Conservation (phyloP, 495 filamentous ascomycete species). For the Saxispiralis lemnorum region DNA sequence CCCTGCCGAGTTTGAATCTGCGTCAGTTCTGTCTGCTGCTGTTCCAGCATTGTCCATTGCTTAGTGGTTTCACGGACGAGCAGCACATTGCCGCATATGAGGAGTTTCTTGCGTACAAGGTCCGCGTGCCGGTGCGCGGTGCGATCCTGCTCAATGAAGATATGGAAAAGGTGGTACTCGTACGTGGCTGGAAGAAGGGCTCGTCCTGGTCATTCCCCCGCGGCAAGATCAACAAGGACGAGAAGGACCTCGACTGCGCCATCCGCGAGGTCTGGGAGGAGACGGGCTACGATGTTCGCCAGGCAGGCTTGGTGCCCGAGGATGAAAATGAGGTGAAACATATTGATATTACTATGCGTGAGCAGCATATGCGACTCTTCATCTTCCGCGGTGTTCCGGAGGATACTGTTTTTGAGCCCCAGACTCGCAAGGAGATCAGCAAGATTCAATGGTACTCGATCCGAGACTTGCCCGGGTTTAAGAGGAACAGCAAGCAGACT, state of each 20-base stretch:
- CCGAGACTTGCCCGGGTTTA: constrained; percentile 67
- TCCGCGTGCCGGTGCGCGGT: constrained; percentile 77
- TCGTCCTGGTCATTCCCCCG: constrained; percentile 92
- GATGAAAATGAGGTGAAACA: constrained; percentile 50
- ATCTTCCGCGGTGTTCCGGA: constrained; percentile 74
- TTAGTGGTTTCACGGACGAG: constrained; percentile 60
- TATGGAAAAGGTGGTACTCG: constrained; percentile 81
- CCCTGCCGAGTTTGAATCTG: constrained; percentile 65
- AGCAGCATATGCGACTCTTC: constrained; percentile 82
- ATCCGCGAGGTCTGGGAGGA: constrained; percentile 90
- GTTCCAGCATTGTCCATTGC: constrained; percentile 79
- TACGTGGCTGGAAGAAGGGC: constrained; percentile 94
- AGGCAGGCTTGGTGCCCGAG: constrained; percentile 50
- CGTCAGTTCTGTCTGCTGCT: constrained; percentile 70
- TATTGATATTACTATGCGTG: constrained; percentile 73
- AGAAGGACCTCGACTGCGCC: constrained; percentile 80
- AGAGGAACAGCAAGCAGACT: constrained; percentile 45
- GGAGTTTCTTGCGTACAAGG: constrained; percentile 85
- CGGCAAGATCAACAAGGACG: constrained; percentile 94
- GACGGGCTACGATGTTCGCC: constrained; percentile 69
- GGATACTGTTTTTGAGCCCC: constrained; percentile 71
- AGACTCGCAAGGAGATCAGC: constrained; percentile 91
- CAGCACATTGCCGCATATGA: constrained; percentile 66
- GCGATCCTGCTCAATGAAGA: constrained; percentile 78
- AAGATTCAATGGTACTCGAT: constrained; percentile 86